Base-by-base conservation (phyloP, 2,329 filamentous ascomycete species). In the Leptographium wingfieldii region DNA sequence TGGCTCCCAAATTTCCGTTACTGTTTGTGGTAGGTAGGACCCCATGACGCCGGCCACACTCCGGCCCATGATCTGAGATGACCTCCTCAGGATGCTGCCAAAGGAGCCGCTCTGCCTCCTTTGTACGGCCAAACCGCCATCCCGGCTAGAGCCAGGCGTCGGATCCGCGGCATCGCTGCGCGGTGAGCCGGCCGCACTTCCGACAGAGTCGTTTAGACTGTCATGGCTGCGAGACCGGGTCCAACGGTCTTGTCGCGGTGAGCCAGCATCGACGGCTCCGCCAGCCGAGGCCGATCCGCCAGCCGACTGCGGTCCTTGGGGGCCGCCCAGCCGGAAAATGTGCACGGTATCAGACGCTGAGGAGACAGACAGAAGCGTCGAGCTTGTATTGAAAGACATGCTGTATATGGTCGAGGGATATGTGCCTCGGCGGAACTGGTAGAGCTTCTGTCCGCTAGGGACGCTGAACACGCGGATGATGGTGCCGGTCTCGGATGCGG, bases 1-100 rank as follows among this genome's bases (percentile, higher is more conserved):
- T 0, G 94, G 94, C 68, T 99, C 94, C 92, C 92, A 97, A 80
- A 97, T 96, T 73, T 97, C 92, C 1, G 92, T 92, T 5, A 99
- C 91, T 1, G 92, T 92, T 68, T 88, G 88, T 0, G 94, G 94
- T 2, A 99, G 77, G 70, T 99, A 99, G 0, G 90, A 91, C 5
- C 92, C 92, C 38, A 96, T 87, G 9, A 90, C 90, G 5, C 90
- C 89, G 22, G 90, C 92, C 61, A 99, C 87, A 29, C 87, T 88
- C 63, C 88, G 91, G 48, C 91, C 88, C 72, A 97, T 92, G 60
- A 92, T 89, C 70, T 97, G 92, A 5, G 92, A 97, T 5, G 94
- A 96, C 31, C 92, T 85, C n/a, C 94, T 84, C 38, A 99, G 81
- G 74, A 99, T 88, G 66, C 87, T 95, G 69, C 92, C 87, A 67